A percentile compares a stretch with the other conserved stretches of the same genome.
These are phyloP conservation scores for Diaporthe eres DNA, from an alignment of 2,329 filamentous ascomycete species.

Conservation along the genomic window DNA sequence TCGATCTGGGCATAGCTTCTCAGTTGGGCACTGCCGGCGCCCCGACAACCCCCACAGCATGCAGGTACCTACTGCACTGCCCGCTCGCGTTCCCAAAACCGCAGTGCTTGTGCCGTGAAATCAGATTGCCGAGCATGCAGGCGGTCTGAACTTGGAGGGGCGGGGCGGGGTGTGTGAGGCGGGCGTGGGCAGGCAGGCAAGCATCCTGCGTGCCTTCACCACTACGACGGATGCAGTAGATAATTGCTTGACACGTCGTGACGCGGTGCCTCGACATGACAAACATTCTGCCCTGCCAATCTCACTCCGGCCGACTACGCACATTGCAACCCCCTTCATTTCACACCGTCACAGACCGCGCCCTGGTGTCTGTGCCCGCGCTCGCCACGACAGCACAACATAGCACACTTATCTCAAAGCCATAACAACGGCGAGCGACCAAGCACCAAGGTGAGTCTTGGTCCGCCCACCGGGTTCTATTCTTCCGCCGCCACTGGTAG, in stretches of 20 bases:
- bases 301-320: background rate
- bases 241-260: background rate
- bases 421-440: background rate
- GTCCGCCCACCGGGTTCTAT: conserved; percentile 4
- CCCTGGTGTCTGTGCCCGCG: background rate
- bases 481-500: conserved; percentile 9
- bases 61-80: background rate
- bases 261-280: conserved; percentile 12
- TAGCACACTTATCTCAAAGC: background rate
- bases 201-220: background rate
- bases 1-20: conserved; percentile 7
- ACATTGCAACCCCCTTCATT: conserved; percentile 27
- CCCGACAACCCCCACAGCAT: background rate
- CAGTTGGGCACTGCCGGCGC: no score
- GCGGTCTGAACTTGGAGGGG: background rate
- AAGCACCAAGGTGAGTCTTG: background rate
- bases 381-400: background rate
- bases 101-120: background rate
- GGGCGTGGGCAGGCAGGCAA: background rate
- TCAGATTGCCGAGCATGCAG: conserved; percentile 10
- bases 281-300: conserved; percentile 1
- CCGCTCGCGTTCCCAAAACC: background rate
- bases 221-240: background rate
- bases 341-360: conserved; percentile 7
- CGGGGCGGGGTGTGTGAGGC: background rate